Evolutionary conservation across 768 basidiomycete genomes (phyloP).

Genomic region (Lentinus brumalis): DNA sequence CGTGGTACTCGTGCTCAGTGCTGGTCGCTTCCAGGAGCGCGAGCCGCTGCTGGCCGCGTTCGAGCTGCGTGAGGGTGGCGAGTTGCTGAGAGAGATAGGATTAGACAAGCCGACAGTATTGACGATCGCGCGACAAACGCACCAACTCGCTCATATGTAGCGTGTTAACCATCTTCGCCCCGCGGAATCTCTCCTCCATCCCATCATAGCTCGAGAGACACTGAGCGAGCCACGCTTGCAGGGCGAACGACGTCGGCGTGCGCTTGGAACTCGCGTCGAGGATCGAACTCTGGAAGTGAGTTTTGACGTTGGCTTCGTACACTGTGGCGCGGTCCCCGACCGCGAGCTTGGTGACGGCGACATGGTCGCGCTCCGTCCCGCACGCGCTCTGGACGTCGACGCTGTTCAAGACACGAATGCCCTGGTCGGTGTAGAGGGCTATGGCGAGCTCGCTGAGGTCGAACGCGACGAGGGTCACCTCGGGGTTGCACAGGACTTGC

Average conservation of each 20-base stretch:
- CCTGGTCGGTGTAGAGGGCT: slow-evolving; percentile 45
- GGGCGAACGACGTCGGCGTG: slow-evolving; percentile 14
- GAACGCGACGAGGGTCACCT: slow-evolving; percentile 53
- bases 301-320: slow-evolving; percentile 24
- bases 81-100: slow-evolving; percentile 17
- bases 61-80: slow-evolving; percentile 18
- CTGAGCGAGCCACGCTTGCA: slow-evolving; percentile 32
- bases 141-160: slow-evolving; percentile 38
- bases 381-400: slow-evolving; percentile 61
- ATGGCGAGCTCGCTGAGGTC: slow-evolving; percentile 53
- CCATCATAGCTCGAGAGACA: slow-evolving; percentile 43
- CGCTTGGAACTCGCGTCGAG: slow-evolving; percentile 9
- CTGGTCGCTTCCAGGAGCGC: slow-evolving; percentile 31
- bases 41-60: slow-evolving; percentile 27
- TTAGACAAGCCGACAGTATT: background rate
- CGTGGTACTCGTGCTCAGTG: slow-evolving; percentile 25
- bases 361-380: slow-evolving; percentile 31
- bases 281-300: slow-evolving; percentile 20
- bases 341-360: slow-evolving; percentile 41
- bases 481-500: slow-evolving; percentile 45
- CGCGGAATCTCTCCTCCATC: slow-evolving; percentile 44
- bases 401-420: slow-evolving; percentile 48
- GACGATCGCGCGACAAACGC: slow-evolving; percentile 16
- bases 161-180: slow-evolving; percentile 49
- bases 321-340: slow-evolving; percentile 18